phyloP scores from a whole-genome alignment of 352 stramenopile species.

The Paralagenidium karlingii region DNA sequence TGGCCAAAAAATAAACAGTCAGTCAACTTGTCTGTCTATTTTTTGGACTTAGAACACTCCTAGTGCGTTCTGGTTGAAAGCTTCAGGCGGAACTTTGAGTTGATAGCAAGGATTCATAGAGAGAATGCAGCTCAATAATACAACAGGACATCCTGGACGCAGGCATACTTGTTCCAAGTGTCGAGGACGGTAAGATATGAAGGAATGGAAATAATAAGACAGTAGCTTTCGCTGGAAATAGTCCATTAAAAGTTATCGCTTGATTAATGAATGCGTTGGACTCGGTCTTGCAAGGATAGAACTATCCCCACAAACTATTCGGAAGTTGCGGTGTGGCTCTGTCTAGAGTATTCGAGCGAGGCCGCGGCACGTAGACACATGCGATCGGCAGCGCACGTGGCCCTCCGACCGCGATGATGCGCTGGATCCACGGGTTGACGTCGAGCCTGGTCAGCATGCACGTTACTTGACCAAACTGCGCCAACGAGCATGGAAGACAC shows the following conservation, averaged over 20 bases:
- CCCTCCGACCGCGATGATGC: conserved; percentile 8
- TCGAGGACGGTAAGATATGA: conserved; percentile 3
- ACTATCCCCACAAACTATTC: conserved; percentile 12
- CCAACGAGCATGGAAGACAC: conserved; percentile 10
- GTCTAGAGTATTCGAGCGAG: conserved; percentile 10
- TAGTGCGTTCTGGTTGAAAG: conserved; percentile 3
- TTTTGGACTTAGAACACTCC: background rate
- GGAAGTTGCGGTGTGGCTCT: conserved; percentile 3
- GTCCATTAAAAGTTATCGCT: conserved; percentile 1
- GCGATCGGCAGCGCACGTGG: too few relatives aligned
- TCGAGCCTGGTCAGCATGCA: conserved; percentile 3
- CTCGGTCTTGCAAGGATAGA: conserved; percentile 7
- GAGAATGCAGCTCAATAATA: conserved; percentile 6
- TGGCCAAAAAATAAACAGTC: too few relatives aligned
- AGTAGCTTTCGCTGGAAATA: conserved; percentile 2
- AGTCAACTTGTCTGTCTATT: background rate
- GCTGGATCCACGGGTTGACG: conserved; percentile 7
- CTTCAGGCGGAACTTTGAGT: background rate
- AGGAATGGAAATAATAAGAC: conserved; percentile 2
- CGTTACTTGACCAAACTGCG: conserved; percentile 3
- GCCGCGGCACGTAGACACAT: conserved; percentile 10
- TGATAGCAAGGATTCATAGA: conserved; percentile 6
- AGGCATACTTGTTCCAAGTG: conserved; percentile 6
- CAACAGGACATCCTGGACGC: conserved; percentile 4
- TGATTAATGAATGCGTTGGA: conserved; percentile 3